Base-by-base conservation (phyloP, 2,329 filamentous ascomycete species). In the Intubia oerlemansii region DNA sequence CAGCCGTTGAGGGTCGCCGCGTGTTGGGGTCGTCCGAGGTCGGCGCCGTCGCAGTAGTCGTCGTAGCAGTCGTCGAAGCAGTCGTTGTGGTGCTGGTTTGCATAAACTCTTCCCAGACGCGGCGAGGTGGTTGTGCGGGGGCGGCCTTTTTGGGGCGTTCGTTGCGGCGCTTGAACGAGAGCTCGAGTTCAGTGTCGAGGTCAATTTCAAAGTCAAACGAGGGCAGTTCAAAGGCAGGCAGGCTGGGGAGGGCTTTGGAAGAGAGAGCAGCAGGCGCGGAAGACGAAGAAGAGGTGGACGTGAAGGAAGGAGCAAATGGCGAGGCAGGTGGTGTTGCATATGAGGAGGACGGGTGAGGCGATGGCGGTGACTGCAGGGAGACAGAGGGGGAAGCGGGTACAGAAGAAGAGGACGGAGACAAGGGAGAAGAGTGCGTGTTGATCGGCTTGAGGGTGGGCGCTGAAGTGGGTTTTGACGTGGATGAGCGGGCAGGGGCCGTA, bases 191-290 rank as follows among this genome's bases (percentile, higher is more conserved):
- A 9, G 24, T 4, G 38, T 62, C 54, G 41, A 66, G 50, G 24
- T 58, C 48, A 37, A 54, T 48, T 36, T 53, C 53, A 39, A 59
- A 51, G 36, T 64, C 56, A 43, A 68, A 59, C 1, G 57, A 56
- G 21, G 60, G 56, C 19, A 68, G 46, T 33, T 63, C 59, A 43
- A 65, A 63, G 33, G 47, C 43, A 10, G 56, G 47, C 14, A 54
- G 41, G 31, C 39, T 46, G 23, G 50, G 49, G 12, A 51, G 38
- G 32, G 36, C 46, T 38, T 51, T 51, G 36, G 42, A 34, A 39
- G 38, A 43, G 31, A 39, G 38, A 19, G 16, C 17, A 13, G 19
- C n/a, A 28, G 30, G 34, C 7, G 7, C 14, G 19, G 25, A 29
- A 8, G 25, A 20, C 7, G 25, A 18, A 10, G 28, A 12, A 5